Percentiles rank a stretch among this genome's conserved stretches.
Conservation (phyloP, 2,329 filamentous ascomycete genomes). For the Nemania serpens region DNA sequence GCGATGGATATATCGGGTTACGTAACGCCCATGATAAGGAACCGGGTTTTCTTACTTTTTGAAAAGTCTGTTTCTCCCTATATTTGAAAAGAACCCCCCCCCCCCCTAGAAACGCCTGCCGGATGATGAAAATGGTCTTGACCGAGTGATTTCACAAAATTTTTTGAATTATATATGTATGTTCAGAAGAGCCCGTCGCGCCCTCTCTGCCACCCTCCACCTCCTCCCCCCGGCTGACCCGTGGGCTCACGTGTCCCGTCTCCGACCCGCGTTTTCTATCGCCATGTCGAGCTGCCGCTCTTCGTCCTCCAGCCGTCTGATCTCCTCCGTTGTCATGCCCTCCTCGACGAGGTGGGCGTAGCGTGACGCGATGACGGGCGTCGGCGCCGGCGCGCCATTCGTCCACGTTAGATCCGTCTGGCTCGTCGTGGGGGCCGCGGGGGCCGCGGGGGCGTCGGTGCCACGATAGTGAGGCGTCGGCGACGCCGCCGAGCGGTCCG, state of each 20-base stretch:
- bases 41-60: too few species aligned
- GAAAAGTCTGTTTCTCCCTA: too few species aligned
- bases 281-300: slow-evolving; percentile 61
- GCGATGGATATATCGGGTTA: background rate
- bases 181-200: too few species aligned
- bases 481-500: slow-evolving; percentile 35
- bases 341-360: slow-evolving; percentile 62
- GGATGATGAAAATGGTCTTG: background rate
- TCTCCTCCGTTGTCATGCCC: slow-evolving; percentile 64
- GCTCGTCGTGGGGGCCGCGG: slow-evolving; percentile 3
- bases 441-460: background rate
- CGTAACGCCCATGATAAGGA: too few species aligned
- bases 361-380: slow-evolving; percentile 31
- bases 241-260: slow-evolving; percentile 2
- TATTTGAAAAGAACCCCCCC: too few species aligned
- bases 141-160: background rate
- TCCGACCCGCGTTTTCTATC: slow-evolving; percentile 52
- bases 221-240: too few species aligned
- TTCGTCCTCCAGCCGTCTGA: slow-evolving; percentile 60
- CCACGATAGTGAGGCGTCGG: slow-evolving; percentile 1
- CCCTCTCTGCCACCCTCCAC: too few species aligned
- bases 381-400: slow-evolving; percentile 4
- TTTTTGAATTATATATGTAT: background rate
- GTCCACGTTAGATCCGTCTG: slow-evolving; percentile 24
- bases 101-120: too few species aligned